phyloP scores from a whole-genome alignment of 371 early-diverging fungal species.

The Blakeslea trispora region DNA sequence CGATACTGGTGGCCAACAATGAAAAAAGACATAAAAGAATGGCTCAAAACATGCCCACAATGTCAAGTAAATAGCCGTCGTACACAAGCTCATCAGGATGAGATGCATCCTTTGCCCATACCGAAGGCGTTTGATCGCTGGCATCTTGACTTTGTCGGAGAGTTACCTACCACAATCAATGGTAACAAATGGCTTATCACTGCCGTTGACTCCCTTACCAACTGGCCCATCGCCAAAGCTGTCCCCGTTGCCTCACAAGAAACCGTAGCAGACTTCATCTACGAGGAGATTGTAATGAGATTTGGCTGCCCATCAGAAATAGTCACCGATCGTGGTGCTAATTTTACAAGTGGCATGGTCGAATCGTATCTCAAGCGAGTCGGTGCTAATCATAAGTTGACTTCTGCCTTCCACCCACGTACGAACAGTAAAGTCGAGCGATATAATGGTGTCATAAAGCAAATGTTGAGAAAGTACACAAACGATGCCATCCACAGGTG shows the following conservation, averaged over 20 bases:
- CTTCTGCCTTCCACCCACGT: constrained; percentile 24
- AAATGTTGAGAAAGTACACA: background rate
- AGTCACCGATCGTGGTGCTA: constrained; percentile 21
- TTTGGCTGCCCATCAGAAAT: constrained; percentile 33
- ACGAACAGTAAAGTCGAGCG: constrained; percentile 26
- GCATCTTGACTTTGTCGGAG: constrained; percentile 33
- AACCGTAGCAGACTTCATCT: constrained; percentile 29
- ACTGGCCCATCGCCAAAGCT: constrained; percentile 24
- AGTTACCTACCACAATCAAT: constrained; percentile 16
- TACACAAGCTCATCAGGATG: constrained; percentile 3
- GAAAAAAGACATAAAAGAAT: constrained; percentile 2
- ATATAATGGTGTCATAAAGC: constrained; percentile 4
- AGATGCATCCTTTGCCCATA: constrained; percentile 14
- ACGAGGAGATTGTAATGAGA: constrained; percentile 25
- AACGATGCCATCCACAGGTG: background rate
- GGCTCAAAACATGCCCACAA: constrained; percentile 14
- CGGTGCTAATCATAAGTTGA: constrained; percentile 13
- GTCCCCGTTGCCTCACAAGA: constrained; percentile 20
- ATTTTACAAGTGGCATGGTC: constrained; percentile 18
- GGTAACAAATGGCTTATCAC: constrained; percentile 24
- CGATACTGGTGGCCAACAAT: constrained; percentile 5
- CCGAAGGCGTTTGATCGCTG: constrained; percentile 18
- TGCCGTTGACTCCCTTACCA: constrained; percentile 11
- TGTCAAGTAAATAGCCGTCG: constrained; percentile 18
- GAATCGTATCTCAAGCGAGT: constrained; percentile 4